Base-by-base conservation (phyloP, 2,329 filamentous ascomycete genomes). In the Phymatotrichopsis omnivora region DNA sequence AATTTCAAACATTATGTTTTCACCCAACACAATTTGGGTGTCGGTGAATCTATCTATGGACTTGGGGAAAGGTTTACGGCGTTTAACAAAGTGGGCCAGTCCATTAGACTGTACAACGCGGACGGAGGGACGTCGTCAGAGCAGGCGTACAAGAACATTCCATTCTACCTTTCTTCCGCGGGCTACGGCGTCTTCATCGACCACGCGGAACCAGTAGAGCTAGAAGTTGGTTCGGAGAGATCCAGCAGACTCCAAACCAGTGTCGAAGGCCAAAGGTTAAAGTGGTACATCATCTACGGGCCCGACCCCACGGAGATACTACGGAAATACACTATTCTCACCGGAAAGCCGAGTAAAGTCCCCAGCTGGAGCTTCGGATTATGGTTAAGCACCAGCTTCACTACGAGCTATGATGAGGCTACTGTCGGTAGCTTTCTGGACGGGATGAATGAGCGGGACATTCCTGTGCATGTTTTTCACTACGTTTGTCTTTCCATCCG, bases 151-250 rank as follows among this genome's bases (percentile, higher is more conserved):
- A 83, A 82, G 65, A 83, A 82, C 58, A 64, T 82, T 2, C 73
- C 75, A 0, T 81, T 82, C 61, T 82, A 75, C 71, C 65, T 82
- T 54, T 80, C 74, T 58, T 82, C 75, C 10, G 69, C 73, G n/a
- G 82, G 82, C 0, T 87, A 86, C 60, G 82, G 82, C 16, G 68
- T 86, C 24, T 85, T 86, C 59, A 74, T 86, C 48, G 81, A 85
- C 59, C 75, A 76, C 5, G 70, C 80, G 0, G 80, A 80, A 17
- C 73, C 71, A 34, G 75, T 85, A 5, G 80, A 82, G 45, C 66
- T 85, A 7, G 82, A 85, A 60, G 70, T 86, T 47, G 80, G 82
- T 3, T 83, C 78, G 53, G 82, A 85, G 64, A 67, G 82, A n/a
- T 78, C 75, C 49, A 79, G 73, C 31, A 70, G 82, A 40, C 71